phyloP scores from a whole-genome alignment of 1,284 basidiomycete genomes.

The Pseudozyma thailandica region DNA sequence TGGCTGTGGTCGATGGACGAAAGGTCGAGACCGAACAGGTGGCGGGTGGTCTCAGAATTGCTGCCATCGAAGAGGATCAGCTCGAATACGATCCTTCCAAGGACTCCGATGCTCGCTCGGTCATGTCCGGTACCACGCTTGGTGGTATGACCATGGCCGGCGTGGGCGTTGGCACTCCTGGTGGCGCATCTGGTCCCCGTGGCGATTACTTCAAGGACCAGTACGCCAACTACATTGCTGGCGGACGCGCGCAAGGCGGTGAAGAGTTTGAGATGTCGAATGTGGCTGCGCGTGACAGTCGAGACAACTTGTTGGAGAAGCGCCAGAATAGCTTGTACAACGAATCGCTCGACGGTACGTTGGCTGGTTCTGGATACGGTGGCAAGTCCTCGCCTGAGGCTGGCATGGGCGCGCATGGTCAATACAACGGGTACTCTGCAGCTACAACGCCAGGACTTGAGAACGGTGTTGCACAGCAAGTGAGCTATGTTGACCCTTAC shows the following conservation, averaged over 20 bases:
- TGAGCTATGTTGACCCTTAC: constrained; percentile 37
- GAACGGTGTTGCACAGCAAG: constrained; percentile 24
- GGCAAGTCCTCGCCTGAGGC: constrained; percentile 42
- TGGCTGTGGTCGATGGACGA: constrained; percentile 49
- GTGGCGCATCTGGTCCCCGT: constrained; percentile 14
- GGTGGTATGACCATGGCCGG: constrained; percentile 39
- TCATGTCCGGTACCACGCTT: constrained; percentile 64
- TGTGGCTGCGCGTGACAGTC: constrained; percentile 45
- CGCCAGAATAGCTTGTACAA: constrained; percentile 40
- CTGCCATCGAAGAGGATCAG: constrained; percentile 62
- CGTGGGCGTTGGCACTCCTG: constrained; percentile 28
- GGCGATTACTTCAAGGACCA: constrained; percentile 55
- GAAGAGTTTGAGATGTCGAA: constrained; percentile 61
- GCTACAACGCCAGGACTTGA: constrained; percentile 24
- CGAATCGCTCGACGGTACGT: constrained; percentile 43
- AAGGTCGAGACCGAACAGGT: constrained; percentile 56
- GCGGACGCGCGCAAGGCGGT: constrained; percentile 28
- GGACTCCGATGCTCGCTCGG: constrained; percentile 56
- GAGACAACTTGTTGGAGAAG: constrained; percentile 62
- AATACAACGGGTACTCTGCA: constrained; percentile 22
- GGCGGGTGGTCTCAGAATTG: constrained; percentile 60
- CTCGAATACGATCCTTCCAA: constrained; percentile 61
- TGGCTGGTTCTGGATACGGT: constrained; percentile 32
- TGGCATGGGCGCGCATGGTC: constrained; percentile 17
- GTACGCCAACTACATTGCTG: constrained; percentile 58